These are phyloP conservation scores for Rhodofomes roseus DNA, from an alignment of 1,284 basidiomycete species.

Conservation along the genomic window DNA sequence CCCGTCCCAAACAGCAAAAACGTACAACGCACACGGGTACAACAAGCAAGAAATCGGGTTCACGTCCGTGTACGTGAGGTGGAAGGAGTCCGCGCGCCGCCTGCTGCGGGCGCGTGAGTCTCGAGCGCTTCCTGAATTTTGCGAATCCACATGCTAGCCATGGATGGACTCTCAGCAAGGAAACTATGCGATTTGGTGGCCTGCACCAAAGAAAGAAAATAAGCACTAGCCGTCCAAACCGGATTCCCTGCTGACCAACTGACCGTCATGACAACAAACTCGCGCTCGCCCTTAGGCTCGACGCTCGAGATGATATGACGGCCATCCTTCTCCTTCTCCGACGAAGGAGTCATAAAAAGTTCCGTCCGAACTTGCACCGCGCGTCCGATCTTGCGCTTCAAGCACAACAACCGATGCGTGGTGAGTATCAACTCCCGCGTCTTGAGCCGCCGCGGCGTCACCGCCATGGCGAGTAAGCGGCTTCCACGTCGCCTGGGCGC, in stretches of 20 bases:
- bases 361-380: slow-evolving; percentile 46
- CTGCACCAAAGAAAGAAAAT: slow-evolving; percentile 27
- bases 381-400: slow-evolving; percentile 45
- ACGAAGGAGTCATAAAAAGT: slow-evolving; percentile 33
- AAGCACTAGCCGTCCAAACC: neutral
- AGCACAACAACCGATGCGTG: slow-evolving; percentile 50
- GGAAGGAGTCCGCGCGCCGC: slow-evolving; percentile 8
- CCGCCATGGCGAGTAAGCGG: slow-evolving; percentile 50
- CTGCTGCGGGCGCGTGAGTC: slow-evolving; percentile 3
- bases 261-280: slow-evolving; percentile 64
- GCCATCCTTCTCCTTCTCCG: slow-evolving; percentile 27
- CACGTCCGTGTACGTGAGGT: slow-evolving; percentile 10
- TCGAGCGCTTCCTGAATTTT: slow-evolving; percentile 43
- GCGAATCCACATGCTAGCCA: slow-evolving; percentile 46
- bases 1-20: slow-evolving; percentile 4
- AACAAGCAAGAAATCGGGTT: slow-evolving; percentile 5
- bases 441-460: slow-evolving; percentile 48
- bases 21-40: slow-evolving; percentile 3
- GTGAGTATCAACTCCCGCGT: slow-evolving; percentile 57
- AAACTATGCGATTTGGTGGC: slow-evolving; percentile 52
- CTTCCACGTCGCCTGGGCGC: slow-evolving; percentile 58
- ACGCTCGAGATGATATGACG: slow-evolving; percentile 41
- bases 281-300: slow-evolving; percentile 51
- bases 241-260: slow-evolving; percentile 17
- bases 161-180: slow-evolving; percentile 36